phyloP scores from a whole-genome alignment of 805 yeast genomes.

The Candida boidinii region DNA sequence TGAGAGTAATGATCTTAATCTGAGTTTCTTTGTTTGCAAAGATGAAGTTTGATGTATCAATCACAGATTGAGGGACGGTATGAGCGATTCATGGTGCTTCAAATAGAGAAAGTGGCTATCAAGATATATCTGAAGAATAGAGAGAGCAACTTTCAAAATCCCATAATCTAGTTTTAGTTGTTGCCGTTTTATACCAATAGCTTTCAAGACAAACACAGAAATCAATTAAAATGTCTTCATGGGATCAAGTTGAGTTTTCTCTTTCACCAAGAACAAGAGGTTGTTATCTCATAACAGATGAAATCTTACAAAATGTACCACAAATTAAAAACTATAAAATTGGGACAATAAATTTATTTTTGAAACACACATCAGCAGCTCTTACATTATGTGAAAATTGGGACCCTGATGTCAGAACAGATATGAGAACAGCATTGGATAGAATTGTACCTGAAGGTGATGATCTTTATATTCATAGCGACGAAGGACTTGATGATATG shows the following conservation, averaged over 20 bases:
- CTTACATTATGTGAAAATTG: slow-evolving; percentile 71
- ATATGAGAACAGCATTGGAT: slow-evolving; percentile 57
- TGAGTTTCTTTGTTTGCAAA: no score
- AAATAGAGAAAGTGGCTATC: no score
- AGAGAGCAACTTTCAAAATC: no score
- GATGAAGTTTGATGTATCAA: no score
- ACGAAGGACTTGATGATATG: slow-evolving; percentile 82
- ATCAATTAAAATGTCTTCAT: slow-evolving; percentile 21
- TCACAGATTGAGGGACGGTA: no score
- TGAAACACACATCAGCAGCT: slow-evolving; percentile 78
- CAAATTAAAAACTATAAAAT: slow-evolving; percentile 49
- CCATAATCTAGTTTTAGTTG: no score
- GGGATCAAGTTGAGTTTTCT: slow-evolving; percentile 54
- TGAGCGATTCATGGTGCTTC: no score
- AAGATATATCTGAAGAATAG: no score
- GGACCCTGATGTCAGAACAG: slow-evolving; percentile 69
- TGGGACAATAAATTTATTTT: slow-evolving; percentile 58
- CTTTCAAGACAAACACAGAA: no score
- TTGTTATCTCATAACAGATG: slow-evolving; percentile 64
- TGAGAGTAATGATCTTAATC: no score
- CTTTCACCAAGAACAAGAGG: slow-evolving; percentile 56
- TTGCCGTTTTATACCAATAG: no score
- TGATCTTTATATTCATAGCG: slow-evolving; percentile 47
- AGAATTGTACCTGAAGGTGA: slow-evolving; percentile 52
- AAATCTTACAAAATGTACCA: slow-evolving; percentile 46